These are phyloP conservation scores for Puccinia hordei DNA, from an alignment of 1,284 basidiomycete species.

Conservation along the genomic window DNA sequence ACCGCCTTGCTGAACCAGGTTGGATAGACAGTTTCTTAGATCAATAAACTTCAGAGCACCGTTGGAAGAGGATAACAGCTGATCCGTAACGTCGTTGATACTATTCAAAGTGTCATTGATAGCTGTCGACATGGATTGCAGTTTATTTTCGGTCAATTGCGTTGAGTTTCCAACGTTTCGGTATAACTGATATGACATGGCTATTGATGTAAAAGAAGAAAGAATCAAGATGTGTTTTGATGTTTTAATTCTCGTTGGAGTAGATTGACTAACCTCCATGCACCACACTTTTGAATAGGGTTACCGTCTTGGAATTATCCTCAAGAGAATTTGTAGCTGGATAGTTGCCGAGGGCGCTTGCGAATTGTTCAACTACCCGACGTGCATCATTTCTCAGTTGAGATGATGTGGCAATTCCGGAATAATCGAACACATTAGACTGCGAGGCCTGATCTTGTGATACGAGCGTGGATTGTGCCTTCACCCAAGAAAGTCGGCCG, in stretches of 20 bases:
- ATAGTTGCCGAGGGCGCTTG: constrained; percentile 20
- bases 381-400: constrained; percentile 33
- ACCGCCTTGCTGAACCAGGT: constrained; percentile 44
- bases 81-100: constrained; percentile 37
- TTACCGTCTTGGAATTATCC: constrained; percentile 29
- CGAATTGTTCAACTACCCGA: constrained; percentile 31
- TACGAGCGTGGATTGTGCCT: background rate
- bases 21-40: constrained; percentile 38
- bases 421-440: constrained; percentile 32
- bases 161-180: constrained; percentile 32
- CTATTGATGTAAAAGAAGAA: background rate
- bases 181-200: constrained; percentile 45
- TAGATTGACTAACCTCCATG: constrained; percentile 34
- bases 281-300: constrained; percentile 34
- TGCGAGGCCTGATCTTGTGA: background rate
- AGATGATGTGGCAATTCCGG: constrained; percentile 20
- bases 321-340: constrained; percentile 6
- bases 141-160: constrained; percentile 14
- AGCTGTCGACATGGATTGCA: constrained; percentile 44
- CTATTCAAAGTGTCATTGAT: constrained; percentile 50
- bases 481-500: background rate
- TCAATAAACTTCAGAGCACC: constrained; percentile 42
- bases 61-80: constrained; percentile 40
- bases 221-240: background rate
- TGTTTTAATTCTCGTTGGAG: background rate